These are phyloP conservation scores for Lunularia cruciata DNA, from an alignment of 225 moss, liverwort and hornwort genomes.

Conservation along the genomic window DNA sequence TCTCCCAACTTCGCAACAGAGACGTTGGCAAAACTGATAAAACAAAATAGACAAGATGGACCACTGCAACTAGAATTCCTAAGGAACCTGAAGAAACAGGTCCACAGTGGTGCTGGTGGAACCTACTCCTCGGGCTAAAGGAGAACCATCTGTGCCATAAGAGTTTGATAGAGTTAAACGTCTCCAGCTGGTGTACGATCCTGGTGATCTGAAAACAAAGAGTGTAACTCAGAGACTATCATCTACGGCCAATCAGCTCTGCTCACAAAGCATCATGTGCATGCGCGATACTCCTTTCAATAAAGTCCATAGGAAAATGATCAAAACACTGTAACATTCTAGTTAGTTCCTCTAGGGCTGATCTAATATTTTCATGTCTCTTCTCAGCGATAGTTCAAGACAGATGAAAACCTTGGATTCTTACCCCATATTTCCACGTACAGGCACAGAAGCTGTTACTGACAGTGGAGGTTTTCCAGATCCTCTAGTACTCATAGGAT, in stretches of 20 bases:
- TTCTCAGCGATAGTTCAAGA: too few relatives aligned
- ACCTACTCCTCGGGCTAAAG: slow-evolving; percentile 34
- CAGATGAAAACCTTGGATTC: neutral
- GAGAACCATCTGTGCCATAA: slow-evolving; percentile 32
- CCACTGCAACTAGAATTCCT: neutral
- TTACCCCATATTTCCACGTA: slow-evolving; percentile 20
- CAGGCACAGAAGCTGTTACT: slow-evolving; percentile 35
- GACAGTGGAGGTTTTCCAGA: slow-evolving; percentile 24
- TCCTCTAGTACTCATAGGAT: slow-evolving; percentile 17
- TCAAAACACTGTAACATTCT: too few relatives aligned
- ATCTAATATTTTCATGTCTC: too few relatives aligned
- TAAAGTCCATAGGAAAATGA: too few relatives aligned
- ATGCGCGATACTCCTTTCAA: too few relatives aligned
- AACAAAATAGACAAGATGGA: neutral
- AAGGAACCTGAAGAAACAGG: neutral
- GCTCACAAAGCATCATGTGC: too few relatives aligned
- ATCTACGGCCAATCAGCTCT: too few relatives aligned
- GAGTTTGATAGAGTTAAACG: slow-evolving; percentile 34
- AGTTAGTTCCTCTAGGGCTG: too few relatives aligned
- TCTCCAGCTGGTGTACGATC: slow-evolving; percentile 41
- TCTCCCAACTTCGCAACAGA: too few relatives aligned
- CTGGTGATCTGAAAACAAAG: slow-evolving; percentile 33
- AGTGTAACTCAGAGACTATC: too few relatives aligned
- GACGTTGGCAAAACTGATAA: too few relatives aligned
- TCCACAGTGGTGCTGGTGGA: neutral